Base-by-base conservation (phyloP, 768 basidiomycete species). In the Rhizopogon salebrosus region DNA sequence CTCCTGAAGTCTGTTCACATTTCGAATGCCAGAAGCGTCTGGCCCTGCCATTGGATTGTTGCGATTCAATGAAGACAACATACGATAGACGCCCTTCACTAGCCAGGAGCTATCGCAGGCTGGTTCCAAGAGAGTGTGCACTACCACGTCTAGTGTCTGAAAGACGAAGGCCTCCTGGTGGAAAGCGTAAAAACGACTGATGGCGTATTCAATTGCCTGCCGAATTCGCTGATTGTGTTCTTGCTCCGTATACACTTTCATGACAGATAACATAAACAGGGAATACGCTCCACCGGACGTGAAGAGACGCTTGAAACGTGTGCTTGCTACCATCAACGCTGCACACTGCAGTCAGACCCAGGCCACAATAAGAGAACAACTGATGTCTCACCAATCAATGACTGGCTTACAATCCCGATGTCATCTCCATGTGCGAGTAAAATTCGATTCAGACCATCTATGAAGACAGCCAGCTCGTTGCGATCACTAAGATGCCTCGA, bases 251-350 rank as follows among this genome's bases (percentile, higher is more conserved):
- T 89, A 92, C 22, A 83, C 75, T 60, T 88, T 88, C 60, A 88
- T 66, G 11, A 92, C 69, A 3, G 78, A 76, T 0, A 87, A 84
- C 77, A 92, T 85, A 66, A 90, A 89, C 24, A 91, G 73, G 3
- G 78, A 78, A 63, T 88, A 92, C 23, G 83, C 87, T 27, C 81
- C 81, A 14, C 83, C 83, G 2, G 85, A 81, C 6, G 80, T 80
- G 64, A 91, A 88, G 18, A 92, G 65, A n/a, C 89, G 80, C 27
- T 80, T 76, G 61, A 90, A 92, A 16, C 89, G 80, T 7, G 87
- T 87, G 48, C 82, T 84, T 0, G 88, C 89, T 14, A 83, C 78
- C 84, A 89, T 84, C 27, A 85, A 74, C 6, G 82, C 87, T 87
- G 53, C 14, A 48, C 18, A 54, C 23, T 41, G 20, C n/a, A 16